Percentiles rank a stretch among this genome's conserved stretches.
phyloP scores from a whole-genome alignment of 2,329 filamentous ascomycete genomes.

The Zymoseptoria crescenta region DNA sequence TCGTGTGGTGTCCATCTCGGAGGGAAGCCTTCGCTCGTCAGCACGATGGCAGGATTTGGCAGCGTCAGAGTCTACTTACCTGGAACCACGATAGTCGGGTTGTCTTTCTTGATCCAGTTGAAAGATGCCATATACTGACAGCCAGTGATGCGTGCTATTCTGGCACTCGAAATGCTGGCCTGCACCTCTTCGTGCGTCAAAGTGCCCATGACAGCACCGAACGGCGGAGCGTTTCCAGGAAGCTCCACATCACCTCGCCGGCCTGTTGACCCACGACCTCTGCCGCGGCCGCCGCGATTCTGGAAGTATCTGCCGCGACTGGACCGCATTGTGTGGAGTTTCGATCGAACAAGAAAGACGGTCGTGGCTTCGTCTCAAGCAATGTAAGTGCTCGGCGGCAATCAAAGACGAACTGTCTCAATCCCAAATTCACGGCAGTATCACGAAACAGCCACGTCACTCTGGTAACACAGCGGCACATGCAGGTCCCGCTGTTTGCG shows the following conservation, averaged over 20 bases:
- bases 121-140: constrained; percentile 43
- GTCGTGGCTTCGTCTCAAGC: background rate
- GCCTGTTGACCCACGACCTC: background rate
- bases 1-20: constrained; percentile 44
- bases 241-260: background rate
- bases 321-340: background rate
- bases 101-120: constrained; percentile 40
- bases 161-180: background rate
- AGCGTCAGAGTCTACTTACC: constrained; percentile 28
- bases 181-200: background rate
- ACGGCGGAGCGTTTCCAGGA: background rate
- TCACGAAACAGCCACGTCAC: background rate
- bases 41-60: constrained; percentile 1
- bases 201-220: background rate
- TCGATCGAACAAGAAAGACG: background rate
- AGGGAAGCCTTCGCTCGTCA: constrained; percentile 37
- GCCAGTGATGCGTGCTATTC: constrained; percentile 3
- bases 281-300: background rate
- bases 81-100: constrained; percentile 39
- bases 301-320: background rate
- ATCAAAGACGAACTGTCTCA: background rate
- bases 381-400: background rate
- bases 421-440: background rate
- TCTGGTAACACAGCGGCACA: background rate
- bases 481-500: background rate